Evolutionary conservation across 108 stramenopile species (phyloP).

Genomic region (Pseudonitzschia pungens): DNA sequence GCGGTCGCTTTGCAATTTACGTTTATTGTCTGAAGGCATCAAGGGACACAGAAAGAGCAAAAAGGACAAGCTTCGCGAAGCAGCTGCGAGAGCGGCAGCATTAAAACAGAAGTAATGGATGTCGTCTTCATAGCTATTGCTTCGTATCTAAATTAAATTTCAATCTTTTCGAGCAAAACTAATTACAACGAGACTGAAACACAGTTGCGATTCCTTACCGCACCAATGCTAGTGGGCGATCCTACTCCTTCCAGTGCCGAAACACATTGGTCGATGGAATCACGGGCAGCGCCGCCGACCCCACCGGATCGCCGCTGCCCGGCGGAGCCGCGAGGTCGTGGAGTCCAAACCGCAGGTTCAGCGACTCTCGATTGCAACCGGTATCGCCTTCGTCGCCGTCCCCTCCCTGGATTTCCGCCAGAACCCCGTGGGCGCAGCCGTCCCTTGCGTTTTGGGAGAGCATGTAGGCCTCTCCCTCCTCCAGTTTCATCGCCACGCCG

Average conservation of each 20-base stretch:
- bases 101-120: slow-evolving; percentile 7
- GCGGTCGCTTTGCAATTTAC: background rate
- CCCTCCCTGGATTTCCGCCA: slow-evolving; percentile 14
- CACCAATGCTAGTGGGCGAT: background rate
- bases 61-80: slow-evolving; percentile 74
- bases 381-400: background rate
- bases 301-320: background rate
- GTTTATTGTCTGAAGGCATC: slow-evolving; percentile 19
- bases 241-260: slow-evolving; percentile 15
- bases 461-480: slow-evolving; percentile 37
- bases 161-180: no score
- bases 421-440: slow-evolving; percentile 42
- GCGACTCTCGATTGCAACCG: slow-evolving; percentile 26
- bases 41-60: slow-evolving; percentile 76
- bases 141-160: no score
- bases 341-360: slow-evolving; percentile 48
- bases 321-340: slow-evolving; percentile 25
- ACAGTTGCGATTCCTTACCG: background rate
- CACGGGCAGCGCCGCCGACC: background rate
- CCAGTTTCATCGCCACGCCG: slow-evolving; percentile 19
- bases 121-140: background rate
- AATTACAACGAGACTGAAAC: background rate
- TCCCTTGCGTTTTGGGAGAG: slow-evolving; percentile 30
- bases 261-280: slow-evolving; percentile 22
- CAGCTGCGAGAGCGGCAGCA: slow-evolving; percentile 41